Conservation (phyloP, 2,329 filamentous ascomycete genomes). For the Boeremia exigua region DNA sequence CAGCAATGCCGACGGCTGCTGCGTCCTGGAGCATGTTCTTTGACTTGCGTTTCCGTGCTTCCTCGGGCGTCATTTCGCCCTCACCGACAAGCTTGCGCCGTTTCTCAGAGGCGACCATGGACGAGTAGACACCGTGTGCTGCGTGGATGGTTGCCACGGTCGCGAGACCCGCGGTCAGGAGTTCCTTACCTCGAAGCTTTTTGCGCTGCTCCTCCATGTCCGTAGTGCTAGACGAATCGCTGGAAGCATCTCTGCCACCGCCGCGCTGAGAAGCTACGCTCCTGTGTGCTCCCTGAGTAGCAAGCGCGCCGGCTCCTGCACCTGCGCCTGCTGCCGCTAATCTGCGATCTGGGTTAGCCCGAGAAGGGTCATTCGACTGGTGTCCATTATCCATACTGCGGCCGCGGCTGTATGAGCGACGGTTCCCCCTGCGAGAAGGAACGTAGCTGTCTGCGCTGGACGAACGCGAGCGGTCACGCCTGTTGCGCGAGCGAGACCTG, state of each 20-base stretch:
- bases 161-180: slow-evolving; percentile 69
- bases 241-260: slow-evolving; percentile 31
- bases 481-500: slow-evolving; percentile 52
- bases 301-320: slow-evolving; percentile 46
- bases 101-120: slow-evolving; percentile 68
- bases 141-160: slow-evolving; percentile 74
- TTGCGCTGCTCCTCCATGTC: slow-evolving; percentile 69
- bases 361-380: slow-evolving; percentile 44
- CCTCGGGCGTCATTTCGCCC: slow-evolving; percentile 67
- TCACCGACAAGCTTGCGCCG: slow-evolving; percentile 65
- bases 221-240: slow-evolving; percentile 60
- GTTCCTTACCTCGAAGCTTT: slow-evolving; percentile 70
- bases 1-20: slow-evolving; percentile 70
- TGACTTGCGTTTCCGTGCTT: slow-evolving; percentile 66
- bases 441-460: slow-evolving; percentile 60
- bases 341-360: slow-evolving; percentile 48
- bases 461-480: slow-evolving; percentile 52
- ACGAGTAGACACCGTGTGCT: slow-evolving; percentile 68
- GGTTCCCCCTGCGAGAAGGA: slow-evolving; percentile 51
- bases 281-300: slow-evolving; percentile 30
- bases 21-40: slow-evolving; percentile 70
- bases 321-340: slow-evolving; percentile 42
- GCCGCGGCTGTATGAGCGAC: slow-evolving; percentile 43
- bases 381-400: slow-evolving; percentile 50
- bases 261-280: slow-evolving; percentile 11